A percentile compares a stretch with the other conserved stretches of the same genome.
Conservation (phyloP, 495 filamentous ascomycete genomes). For the Daldinia decipiens region DNA sequence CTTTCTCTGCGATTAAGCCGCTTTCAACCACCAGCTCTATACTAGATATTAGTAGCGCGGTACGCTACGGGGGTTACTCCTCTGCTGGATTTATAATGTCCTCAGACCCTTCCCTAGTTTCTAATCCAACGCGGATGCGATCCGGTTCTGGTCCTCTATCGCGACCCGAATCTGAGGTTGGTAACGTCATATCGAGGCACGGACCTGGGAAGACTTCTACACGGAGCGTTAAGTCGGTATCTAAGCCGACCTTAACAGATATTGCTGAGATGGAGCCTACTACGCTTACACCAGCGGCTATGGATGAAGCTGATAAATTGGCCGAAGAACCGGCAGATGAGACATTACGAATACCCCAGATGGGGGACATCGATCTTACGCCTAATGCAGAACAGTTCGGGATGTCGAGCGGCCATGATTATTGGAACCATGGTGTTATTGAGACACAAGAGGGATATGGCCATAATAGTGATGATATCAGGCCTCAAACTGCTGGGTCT, state of each 20-base stretch:
- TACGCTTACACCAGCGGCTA: slow-evolving; percentile 54
- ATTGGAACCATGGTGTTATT: slow-evolving; percentile 42
- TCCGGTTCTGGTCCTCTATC: slow-evolving; percentile 56
- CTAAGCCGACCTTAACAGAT: slow-evolving; percentile 56
- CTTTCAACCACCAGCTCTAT: slow-evolving; percentile 73
- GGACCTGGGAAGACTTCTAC: slow-evolving; percentile 59
- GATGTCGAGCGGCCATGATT: slow-evolving; percentile 33
- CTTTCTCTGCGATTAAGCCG: slow-evolving; percentile 53
- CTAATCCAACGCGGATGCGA: slow-evolving; percentile 63
- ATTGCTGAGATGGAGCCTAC: slow-evolving; percentile 60
- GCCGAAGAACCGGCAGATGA: slow-evolving; percentile 50
- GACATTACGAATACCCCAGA: slow-evolving; percentile 33
- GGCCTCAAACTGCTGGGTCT: slow-evolving; percentile 65
- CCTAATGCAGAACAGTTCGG: slow-evolving; percentile 42
- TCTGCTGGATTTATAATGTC: slow-evolving; percentile 73
- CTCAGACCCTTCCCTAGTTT: slow-evolving; percentile 69
- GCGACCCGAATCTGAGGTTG: slow-evolving; percentile 48
- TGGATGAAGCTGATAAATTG: slow-evolving; percentile 58
- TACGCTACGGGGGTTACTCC: slow-evolving; percentile 76
- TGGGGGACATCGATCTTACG: slow-evolving; percentile 39
- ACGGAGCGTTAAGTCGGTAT: slow-evolving; percentile 53
- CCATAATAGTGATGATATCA: slow-evolving; percentile 34
- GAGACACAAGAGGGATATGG: slow-evolving; percentile 48
- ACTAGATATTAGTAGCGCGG: slow-evolving; percentile 71
- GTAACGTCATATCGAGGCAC: slow-evolving; percentile 51